Conservation (phyloP, 176 grass and related monocot species). For the Otatea glauca region DNA sequence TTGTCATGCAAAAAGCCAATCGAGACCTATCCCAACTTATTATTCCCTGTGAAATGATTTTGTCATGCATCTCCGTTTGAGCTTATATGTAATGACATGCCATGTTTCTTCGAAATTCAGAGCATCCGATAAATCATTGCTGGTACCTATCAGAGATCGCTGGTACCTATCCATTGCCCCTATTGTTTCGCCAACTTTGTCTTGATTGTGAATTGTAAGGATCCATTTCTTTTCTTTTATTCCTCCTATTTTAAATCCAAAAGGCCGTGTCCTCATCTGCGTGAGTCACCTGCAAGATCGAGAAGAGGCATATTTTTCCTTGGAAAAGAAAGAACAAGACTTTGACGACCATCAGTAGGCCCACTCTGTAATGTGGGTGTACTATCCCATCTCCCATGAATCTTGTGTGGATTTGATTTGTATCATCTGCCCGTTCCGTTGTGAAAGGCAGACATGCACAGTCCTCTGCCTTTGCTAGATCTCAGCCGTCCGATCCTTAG, state of each 20-base stretch:
- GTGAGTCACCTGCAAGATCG: slow-evolving; percentile 6
- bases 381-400: not conserved
- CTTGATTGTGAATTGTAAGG: not conserved
- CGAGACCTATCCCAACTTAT: not conserved
- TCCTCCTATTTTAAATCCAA: not conserved
- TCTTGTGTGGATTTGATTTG: not conserved
- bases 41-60: not conserved
- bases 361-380: not conserved
- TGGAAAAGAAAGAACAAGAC: not conserved
- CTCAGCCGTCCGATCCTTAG: too few relatives aligned
- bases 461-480: too few relatives aligned
- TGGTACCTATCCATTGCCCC: not conserved
- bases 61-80: not conserved
- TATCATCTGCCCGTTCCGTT: too few relatives aligned
- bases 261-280: not conserved
- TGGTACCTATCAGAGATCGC: not conserved
- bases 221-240: not conserved
- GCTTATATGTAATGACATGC: not conserved
- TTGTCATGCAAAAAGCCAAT: not conserved
- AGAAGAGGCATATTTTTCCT: not conserved
- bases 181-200: slow-evolving; percentile 5
- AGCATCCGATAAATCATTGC: not conserved
- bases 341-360: not conserved
- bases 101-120: not conserved
- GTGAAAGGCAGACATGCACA: too few relatives aligned